These are phyloP conservation scores for Aspergillus proliferans DNA, from an alignment of 2,329 filamentous ascomycete genomes.

Conservation along the genomic window DNA sequence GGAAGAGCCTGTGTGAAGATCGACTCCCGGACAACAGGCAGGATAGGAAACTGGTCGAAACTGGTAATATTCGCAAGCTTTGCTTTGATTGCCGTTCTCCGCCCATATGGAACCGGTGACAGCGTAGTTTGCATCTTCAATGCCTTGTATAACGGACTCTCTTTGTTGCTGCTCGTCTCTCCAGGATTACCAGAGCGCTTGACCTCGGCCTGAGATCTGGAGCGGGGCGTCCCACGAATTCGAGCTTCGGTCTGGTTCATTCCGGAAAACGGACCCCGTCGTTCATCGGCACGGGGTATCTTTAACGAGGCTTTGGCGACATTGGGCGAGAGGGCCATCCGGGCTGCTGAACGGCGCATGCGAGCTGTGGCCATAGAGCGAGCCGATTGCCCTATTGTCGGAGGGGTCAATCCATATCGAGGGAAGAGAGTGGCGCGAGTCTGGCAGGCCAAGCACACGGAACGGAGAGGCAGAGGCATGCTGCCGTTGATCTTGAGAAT, in stretches of 20 bases:
- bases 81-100: slow-evolving; percentile 56
- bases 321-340: slow-evolving; percentile 34
- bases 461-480: slow-evolving; percentile 23
- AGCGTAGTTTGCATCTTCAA: slow-evolving; percentile 89
- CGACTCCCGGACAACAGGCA: slow-evolving; percentile 65
- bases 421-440: slow-evolving; percentile 15
- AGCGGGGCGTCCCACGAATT: slow-evolving; percentile 35
- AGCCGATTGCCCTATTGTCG: slow-evolving; percentile 22
- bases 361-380: slow-evolving; percentile 28
- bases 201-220: slow-evolving; percentile 36
- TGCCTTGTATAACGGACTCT: slow-evolving; percentile 61
- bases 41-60: slow-evolving; percentile 74
- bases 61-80: slow-evolving; percentile 60
- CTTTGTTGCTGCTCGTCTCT: slow-evolving; percentile 37
- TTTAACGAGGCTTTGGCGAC: slow-evolving; percentile 24
- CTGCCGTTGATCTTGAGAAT: slow-evolving; percentile 8
- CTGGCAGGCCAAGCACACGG: slow-evolving; percentile 30
- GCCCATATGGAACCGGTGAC: slow-evolving; percentile 68
- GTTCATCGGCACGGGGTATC: slow-evolving; percentile 34
- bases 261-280: slow-evolving; percentile 51
- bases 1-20: slow-evolving; percentile 67
- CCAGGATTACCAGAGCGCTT: slow-evolving; percentile 34
- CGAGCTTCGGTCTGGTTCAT: slow-evolving; percentile 52
- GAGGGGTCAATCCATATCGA: slow-evolving; percentile 6
- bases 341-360: slow-evolving; percentile 29